Conservation (phyloP, 1,284 basidiomycete species). For the Somion occarium region DNA sequence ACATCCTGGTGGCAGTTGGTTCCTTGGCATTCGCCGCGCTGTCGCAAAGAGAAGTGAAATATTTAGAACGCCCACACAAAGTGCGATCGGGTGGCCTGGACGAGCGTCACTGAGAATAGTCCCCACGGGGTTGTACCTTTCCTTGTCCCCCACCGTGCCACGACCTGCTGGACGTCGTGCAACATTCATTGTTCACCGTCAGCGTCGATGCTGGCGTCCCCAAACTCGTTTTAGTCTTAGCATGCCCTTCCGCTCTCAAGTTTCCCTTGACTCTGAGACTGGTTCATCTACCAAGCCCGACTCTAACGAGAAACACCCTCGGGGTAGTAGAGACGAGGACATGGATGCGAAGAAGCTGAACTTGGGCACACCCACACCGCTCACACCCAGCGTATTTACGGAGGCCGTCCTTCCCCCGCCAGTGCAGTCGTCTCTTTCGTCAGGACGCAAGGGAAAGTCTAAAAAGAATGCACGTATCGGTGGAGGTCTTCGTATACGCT, state of each 20-base stretch:
- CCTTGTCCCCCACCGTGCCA: too few relatives aligned
- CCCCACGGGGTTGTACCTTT: too few relatives aligned
- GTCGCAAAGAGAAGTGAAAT: too few relatives aligned
- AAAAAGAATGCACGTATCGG: constrained; percentile 2
- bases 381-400: neutral
- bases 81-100: too few relatives aligned
- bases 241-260: constrained; percentile 15
- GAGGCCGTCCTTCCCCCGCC: constrained; percentile 1
- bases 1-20: too few relatives aligned
- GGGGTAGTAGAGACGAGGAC: neutral
- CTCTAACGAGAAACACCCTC: neutral
- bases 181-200: too few relatives aligned
- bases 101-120: too few relatives aligned
- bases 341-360: constrained; percentile 1
- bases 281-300: constrained; percentile 10
- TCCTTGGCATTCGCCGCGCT: too few relatives aligned
- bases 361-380: neutral
- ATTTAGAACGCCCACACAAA: too few relatives aligned
- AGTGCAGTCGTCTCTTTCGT: neutral
- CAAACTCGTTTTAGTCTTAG: too few relatives aligned
- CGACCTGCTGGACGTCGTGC: too few relatives aligned
- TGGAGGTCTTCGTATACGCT: constrained; percentile 2
- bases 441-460: neutral
- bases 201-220: too few relatives aligned
- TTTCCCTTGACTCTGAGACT: constrained; percentile 10